Evolutionary conservation across 495 filamentous ascomycete species (phyloP).

Genomic region (Aspergillus homomorphus): DNA sequence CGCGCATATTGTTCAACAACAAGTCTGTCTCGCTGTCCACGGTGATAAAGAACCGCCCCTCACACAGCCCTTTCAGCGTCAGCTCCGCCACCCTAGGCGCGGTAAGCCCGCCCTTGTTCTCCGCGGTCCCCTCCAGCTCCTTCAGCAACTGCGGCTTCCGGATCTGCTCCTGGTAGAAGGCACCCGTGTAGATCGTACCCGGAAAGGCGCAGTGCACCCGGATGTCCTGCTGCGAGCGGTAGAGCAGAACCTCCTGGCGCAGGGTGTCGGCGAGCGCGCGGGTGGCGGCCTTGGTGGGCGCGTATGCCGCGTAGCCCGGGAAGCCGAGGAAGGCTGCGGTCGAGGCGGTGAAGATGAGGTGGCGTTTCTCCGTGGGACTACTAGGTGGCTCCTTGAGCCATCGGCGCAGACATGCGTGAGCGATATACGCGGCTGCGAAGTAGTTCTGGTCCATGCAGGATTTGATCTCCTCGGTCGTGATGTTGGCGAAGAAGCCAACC

Average conservation of each 20-base stretch:
- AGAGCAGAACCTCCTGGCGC: slow-evolving; percentile 31
- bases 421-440: slow-evolving; percentile 26
- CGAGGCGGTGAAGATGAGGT: slow-evolving; percentile 35
- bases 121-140: slow-evolving; percentile 28
- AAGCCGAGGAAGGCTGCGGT: slow-evolving; percentile 33
- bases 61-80: slow-evolving; percentile 11
- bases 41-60: slow-evolving; percentile 16
- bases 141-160: slow-evolving; percentile 36
- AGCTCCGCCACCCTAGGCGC: slow-evolving; percentile 10
- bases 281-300: slow-evolving; percentile 32
- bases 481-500: slow-evolving; percentile 35
- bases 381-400: slow-evolving; percentile 19
- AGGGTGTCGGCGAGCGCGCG: slow-evolving; percentile 40
- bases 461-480: slow-evolving; percentile 24
- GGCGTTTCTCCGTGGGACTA: slow-evolving; percentile 8
- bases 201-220: slow-evolving; percentile 33
- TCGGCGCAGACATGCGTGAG: slow-evolving; percentile 25
- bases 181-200: slow-evolving; percentile 27
- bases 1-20: slow-evolving; percentile 28
- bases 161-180: slow-evolving; percentile 31
- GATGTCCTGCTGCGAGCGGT: slow-evolving; percentile 14
- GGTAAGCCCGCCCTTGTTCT: slow-evolving; percentile 1
- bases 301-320: slow-evolving; percentile 41
- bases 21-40: slow-evolving; percentile 19
- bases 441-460: slow-evolving; percentile 37